phyloP scores from a whole-genome alignment of 768 basidiomycete genomes.

The Pisolithus microcarpus region DNA sequence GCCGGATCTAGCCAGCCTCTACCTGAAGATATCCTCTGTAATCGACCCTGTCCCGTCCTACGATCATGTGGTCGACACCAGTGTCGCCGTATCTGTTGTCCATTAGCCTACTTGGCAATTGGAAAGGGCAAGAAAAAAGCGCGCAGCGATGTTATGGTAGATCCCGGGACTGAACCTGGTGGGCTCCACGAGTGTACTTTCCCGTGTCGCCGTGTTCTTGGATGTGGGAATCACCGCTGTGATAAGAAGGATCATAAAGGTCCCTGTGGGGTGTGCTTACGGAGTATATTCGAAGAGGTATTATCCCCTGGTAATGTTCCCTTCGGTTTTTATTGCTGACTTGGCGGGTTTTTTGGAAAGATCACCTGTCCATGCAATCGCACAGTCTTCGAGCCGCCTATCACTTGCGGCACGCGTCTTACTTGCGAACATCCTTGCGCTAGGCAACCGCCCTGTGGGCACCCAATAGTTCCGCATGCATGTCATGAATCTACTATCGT shows the following conservation, averaged over 20 bases:
- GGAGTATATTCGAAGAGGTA: conserved; percentile 90
- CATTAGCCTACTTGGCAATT: conserved; percentile 59
- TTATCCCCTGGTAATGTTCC: conserved; percentile 12
- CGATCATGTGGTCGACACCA: conserved; percentile 83
- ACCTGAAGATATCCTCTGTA: conserved; percentile 71
- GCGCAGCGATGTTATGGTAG: conserved; percentile 33
- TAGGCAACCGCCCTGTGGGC: conserved; percentile 73
- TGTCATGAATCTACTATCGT: conserved; percentile 67
- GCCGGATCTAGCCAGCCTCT: too few species aligned
- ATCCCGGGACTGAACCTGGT: conserved; percentile 45
- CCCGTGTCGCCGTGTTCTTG: conserved; percentile 63
- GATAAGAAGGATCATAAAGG: conserved; percentile 78
- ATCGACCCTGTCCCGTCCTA: conserved; percentile 67
- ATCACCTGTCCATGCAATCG: conserved; percentile 76
- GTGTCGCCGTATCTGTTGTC: conserved; percentile 83
- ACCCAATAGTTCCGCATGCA: conserved; percentile 64
- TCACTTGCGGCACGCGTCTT: conserved; percentile 79
- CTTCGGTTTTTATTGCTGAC: background rate
- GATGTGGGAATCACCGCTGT: conserved; percentile 76
- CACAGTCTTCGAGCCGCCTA: conserved; percentile 84
- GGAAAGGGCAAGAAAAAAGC: conserved; percentile 51
- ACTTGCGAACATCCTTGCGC: conserved; percentile 76
- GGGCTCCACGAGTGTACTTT: conserved; percentile 83
- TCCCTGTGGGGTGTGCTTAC: conserved; percentile 73
- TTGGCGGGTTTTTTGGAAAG: conserved; percentile 28